A percentile compares a stretch with the other conserved stretches of the same genome.
Conservation (phyloP, 2,329 filamentous ascomycete genomes). For the Pseudogymnoascus sp. region DNA sequence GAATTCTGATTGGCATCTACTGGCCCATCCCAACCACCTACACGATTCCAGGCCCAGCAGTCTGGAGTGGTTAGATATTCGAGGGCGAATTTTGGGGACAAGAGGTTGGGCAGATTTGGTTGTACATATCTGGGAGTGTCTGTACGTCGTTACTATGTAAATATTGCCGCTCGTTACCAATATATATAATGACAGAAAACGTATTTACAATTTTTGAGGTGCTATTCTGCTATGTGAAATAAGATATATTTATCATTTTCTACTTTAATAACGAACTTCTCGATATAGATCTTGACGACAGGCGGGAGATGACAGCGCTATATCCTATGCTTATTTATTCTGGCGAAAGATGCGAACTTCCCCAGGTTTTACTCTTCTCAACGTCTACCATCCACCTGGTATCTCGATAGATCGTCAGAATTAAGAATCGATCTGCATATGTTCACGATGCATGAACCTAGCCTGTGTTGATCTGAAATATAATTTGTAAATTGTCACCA, state of each 20-base stretch:
- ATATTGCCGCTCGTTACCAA: background rate
- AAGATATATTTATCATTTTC: background rate
- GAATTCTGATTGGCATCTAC: conserved; percentile 36
- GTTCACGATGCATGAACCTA: background rate
- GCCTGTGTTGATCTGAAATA: background rate
- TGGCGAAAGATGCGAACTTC: background rate
- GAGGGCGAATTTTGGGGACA: background rate
- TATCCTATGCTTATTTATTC: background rate
- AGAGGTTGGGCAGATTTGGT: background rate
- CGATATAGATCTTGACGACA: background rate
- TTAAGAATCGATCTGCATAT: background rate
- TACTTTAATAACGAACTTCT: background rate
- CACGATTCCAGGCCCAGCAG: conserved; percentile 34
- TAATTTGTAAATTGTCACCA: background rate
- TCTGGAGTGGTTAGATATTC: conserved; percentile 19
- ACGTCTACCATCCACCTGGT: background rate
- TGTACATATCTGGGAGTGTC: background rate
- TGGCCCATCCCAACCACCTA: conserved; percentile 25
- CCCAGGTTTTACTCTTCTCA: background rate
- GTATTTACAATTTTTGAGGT: background rate
- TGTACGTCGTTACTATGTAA: background rate
- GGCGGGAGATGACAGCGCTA: background rate
- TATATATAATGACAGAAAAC: background rate
- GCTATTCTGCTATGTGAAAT: background rate
- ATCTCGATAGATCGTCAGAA: background rate